These are phyloP conservation scores for Themeda triandra DNA, from an alignment of 176 grass and related monocot species.

Conservation along the genomic window DNA sequence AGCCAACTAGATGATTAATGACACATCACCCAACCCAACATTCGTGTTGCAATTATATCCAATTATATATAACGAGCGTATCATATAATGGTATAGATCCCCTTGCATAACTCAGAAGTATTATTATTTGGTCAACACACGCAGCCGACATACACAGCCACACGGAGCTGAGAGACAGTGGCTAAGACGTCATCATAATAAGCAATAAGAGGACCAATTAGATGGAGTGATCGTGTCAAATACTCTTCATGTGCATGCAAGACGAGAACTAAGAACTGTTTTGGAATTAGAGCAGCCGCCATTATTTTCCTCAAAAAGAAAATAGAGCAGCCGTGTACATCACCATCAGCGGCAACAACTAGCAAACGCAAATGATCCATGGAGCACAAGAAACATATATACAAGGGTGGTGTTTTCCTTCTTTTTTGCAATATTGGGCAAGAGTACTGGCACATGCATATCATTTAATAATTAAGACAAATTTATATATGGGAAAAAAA, in stretches of 20 bases:
- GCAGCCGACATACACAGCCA: not conserved
- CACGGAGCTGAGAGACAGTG: not conserved
- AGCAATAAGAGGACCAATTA: not conserved
- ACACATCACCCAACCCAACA: conserved; percentile 23
- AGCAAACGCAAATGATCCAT: not conserved
- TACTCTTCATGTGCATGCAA: conserved; percentile 17
- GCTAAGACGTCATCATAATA: not conserved
- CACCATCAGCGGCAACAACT: not conserved
- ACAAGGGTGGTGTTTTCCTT: too few relatives aligned
- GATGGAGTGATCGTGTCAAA: conserved; percentile 32
- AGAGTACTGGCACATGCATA: too few relatives aligned
- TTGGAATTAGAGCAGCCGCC: not conserved
- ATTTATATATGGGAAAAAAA: not conserved
- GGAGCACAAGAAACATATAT: not conserved
- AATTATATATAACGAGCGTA: not conserved
- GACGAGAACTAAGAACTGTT: not conserved
- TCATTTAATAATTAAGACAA: too few relatives aligned
- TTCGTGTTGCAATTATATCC: conserved; percentile 14
- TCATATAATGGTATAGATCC: not conserved
- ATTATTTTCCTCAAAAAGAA: too few relatives aligned
- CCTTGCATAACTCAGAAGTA: conserved; percentile 11
- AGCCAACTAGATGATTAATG: not conserved
- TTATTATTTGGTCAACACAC: conserved; percentile 40
- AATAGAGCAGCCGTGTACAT: not conserved
- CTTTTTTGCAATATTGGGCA: too few relatives aligned